Evolutionary conservation across 257 asterid species (phyloP).

Genomic region (Ehretia macrophylla): DNA sequence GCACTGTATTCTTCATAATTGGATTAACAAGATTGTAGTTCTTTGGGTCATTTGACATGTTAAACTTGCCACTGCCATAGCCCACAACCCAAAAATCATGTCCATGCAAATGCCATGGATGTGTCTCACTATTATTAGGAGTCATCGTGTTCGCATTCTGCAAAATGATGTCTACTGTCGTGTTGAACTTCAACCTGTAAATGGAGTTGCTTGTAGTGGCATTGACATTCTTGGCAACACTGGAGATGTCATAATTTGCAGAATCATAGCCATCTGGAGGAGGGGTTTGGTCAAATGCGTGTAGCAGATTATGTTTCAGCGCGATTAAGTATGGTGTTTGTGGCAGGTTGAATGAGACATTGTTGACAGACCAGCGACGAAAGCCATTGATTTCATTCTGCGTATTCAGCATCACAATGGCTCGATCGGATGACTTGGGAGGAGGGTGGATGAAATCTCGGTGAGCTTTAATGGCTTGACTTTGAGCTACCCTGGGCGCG

Average conservation of each 20-base stretch:
- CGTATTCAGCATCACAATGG: conserved; percentile 83
- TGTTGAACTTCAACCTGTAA: conserved; percentile 54
- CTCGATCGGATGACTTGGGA: conserved; percentile 56
- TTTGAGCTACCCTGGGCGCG: conserved; percentile 42
- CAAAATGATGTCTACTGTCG: conserved; percentile 66
- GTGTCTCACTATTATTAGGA: conserved; percentile 69
- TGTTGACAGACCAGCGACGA: conserved; percentile 67
- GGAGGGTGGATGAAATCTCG: conserved; percentile 51
- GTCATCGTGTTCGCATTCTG: conserved; percentile 80
- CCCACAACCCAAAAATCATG: conserved; percentile 96
- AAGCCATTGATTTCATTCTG: conserved; percentile 52
- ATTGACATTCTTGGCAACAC: conserved; percentile 27
- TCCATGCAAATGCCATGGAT: conserved; percentile 98
- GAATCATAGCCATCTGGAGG: conserved; percentile 62
- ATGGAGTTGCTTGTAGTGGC: conserved; percentile 56
- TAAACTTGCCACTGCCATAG: conserved; percentile 66
- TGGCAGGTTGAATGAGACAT: conserved; percentile 67
- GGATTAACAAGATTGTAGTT: conserved; percentile 70
- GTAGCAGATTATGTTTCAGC: conserved; percentile 34
- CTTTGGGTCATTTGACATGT: conserved; percentile 33
- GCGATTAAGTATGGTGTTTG: conserved; percentile 73
- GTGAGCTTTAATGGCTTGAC: conserved; percentile 44
- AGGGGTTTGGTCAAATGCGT: conserved; percentile 42
- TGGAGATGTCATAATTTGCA: conserved; percentile 36
- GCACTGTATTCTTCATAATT: conserved; percentile 82